Conservation (phyloP, 192 early-diverging fungal species). For the Dissophora ornata region DNA sequence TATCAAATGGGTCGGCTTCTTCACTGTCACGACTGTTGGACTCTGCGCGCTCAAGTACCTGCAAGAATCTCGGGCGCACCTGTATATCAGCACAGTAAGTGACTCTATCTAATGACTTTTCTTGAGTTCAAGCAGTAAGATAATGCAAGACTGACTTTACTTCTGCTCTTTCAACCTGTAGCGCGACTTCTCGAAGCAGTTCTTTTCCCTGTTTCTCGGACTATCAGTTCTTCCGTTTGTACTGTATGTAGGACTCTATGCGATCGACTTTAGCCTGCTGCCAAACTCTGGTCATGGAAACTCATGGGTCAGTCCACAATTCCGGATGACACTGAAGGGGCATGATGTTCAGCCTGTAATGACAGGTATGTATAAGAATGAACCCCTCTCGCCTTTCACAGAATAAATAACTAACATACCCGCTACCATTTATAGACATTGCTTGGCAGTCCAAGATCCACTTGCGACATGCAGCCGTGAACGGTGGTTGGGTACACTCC, state of each 20-base stretch:
- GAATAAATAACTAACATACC: background rate
- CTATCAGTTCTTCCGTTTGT: constrained; percentile 81
- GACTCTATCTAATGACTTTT: background rate
- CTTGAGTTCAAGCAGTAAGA: no score
- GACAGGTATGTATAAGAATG: constrained; percentile 72
- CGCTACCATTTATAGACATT: no score
- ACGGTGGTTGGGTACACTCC: constrained; percentile 83
- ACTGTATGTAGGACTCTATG: constrained; percentile 86
- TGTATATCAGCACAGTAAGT: constrained; percentile 64
- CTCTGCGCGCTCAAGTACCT: constrained; percentile 85
- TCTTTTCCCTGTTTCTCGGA: constrained; percentile 80
- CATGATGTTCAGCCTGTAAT: constrained; percentile 62
- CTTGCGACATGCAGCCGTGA: constrained; percentile 75
- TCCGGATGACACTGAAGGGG: constrained; percentile 85
- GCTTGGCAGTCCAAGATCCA: constrained; percentile 71
- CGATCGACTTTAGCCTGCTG: constrained; percentile 87
- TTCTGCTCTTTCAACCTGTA: background rate
- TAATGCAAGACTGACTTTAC: no score
- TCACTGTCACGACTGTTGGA: constrained; percentile 87
- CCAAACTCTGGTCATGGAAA: constrained; percentile 86
- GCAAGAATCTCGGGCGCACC: constrained; percentile 83
- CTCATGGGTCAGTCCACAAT: constrained; percentile 88
- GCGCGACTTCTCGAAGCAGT: constrained; percentile 70
- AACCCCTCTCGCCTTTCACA: no score
- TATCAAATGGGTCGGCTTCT: constrained; percentile 95